These are phyloP conservation scores for Thalassiosira ordinaria DNA, from an alignment of 352 stramenopile species.

Conservation along the genomic window DNA sequence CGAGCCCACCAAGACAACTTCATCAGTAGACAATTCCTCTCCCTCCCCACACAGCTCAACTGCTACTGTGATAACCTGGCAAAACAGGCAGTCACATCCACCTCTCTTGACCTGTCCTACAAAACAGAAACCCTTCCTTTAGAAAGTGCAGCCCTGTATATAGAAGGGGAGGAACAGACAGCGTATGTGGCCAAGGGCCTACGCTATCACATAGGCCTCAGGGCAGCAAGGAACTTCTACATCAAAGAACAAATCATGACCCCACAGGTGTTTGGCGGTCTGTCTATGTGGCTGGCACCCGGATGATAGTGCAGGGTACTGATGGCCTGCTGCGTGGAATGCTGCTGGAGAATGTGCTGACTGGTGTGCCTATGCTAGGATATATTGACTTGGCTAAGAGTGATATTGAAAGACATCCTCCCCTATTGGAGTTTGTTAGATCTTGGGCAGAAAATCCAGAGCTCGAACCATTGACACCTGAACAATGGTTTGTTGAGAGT, in stretches of 20 bases:
- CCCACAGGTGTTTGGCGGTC: too few relatives aligned
- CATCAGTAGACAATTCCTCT: not conserved
- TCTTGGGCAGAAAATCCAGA: not conserved
- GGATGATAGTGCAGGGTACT: not conserved
- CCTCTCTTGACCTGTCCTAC: not conserved
- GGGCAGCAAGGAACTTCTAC: too few relatives aligned
- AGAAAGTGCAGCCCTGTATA: too few relatives aligned
- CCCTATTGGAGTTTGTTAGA: not conserved
- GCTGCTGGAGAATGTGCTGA: not conserved
- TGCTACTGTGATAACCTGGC: not conserved
- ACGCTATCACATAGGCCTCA: too few relatives aligned
- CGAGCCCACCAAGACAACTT: not conserved
- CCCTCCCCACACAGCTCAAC: not conserved
- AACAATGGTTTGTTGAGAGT: conserved; percentile 23
- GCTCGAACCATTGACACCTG: not conserved
- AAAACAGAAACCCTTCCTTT: too few relatives aligned
- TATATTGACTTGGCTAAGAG: conserved; percentile 28
- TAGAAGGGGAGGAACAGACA: too few relatives aligned
- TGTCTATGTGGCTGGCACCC: not conserved
- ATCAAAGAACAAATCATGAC: too few relatives aligned
- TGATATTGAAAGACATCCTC: not conserved
- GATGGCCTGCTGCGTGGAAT: not conserved
- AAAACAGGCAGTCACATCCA: not conserved
- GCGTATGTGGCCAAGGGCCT: too few relatives aligned
- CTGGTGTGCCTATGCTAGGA: conserved; percentile 14